A percentile compares a stretch with the other conserved stretches of the same genome.
Conservation (phyloP, 1,139 yeast species). For the Arxiozyma heterogenica region DNA sequence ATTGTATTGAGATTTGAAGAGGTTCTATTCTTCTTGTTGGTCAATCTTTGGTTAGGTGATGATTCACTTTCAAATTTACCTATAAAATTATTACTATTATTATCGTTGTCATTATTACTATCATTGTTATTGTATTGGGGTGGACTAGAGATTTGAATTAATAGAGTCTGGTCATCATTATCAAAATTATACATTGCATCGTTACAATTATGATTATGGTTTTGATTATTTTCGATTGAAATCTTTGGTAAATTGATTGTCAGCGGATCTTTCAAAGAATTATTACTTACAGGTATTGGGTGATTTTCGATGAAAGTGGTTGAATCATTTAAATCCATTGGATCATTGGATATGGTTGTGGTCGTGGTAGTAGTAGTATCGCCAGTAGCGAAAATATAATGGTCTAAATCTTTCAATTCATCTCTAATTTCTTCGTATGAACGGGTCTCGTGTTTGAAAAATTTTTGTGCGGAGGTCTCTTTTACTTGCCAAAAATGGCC, state of each 20-base stretch:
- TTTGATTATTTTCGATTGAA: too few species aligned
- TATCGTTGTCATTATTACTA: too few species aligned
- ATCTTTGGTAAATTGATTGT: too few species aligned
- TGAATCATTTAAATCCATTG: background rate
- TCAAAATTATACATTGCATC: too few species aligned
- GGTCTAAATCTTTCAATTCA: conserved; percentile 14
- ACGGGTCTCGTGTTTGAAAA: conserved; percentile 43
- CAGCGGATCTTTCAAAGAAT: background rate
- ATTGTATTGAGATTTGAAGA: background rate
- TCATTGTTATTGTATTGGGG: background rate
- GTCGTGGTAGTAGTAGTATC: background rate
- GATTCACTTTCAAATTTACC: background rate
- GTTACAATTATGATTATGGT: too few species aligned
- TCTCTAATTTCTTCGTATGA: conserved; percentile 21
- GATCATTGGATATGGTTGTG: background rate
- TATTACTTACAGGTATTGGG: background rate
- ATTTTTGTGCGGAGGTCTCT: conserved; percentile 72
- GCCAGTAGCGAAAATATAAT: conserved; percentile 4
- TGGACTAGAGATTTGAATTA: conserved; percentile 1
- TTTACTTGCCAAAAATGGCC: conserved; percentile 96
- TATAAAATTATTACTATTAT: too few species aligned
- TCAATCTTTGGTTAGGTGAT: background rate
- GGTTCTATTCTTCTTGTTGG: too few species aligned
- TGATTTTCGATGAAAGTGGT: background rate
- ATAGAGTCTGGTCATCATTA: background rate